Evolutionary conservation across 495 filamentous ascomycete species (phyloP).

Genomic region (Trichoderma orchidacearum): DNA sequence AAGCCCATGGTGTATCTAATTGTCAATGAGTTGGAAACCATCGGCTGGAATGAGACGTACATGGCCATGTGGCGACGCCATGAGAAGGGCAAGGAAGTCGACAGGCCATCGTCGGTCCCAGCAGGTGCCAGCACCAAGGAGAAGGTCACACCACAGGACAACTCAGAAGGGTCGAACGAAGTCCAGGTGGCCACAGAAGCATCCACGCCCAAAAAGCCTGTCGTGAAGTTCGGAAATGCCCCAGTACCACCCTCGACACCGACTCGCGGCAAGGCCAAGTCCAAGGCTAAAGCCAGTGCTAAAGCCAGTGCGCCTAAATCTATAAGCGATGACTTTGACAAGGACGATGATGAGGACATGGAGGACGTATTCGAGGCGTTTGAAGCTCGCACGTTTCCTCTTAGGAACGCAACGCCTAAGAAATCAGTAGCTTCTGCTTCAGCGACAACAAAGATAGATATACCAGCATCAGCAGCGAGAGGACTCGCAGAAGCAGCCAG

Average conservation of each 20-base stretch:
- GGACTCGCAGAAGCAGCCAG: neutral
- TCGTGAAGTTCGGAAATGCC: neutral
- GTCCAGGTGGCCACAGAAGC: neutral
- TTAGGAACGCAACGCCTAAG: neutral
- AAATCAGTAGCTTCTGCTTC: constrained; percentile 4
- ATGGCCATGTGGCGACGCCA: constrained; percentile 9
- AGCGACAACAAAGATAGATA: too few relatives aligned
- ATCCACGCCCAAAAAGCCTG: neutral
- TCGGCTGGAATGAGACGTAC: constrained; percentile 25
- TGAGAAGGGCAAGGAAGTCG: constrained; percentile 1
- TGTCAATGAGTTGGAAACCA: constrained; percentile 21
- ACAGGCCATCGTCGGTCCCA: neutral
- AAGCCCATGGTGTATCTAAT: constrained; percentile 18
- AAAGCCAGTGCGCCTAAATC: neutral
- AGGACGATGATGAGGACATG: constrained; percentile 5
- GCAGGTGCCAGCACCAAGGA: neutral
- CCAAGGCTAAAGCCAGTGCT: neutral
- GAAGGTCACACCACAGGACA: neutral
- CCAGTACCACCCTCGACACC: neutral
- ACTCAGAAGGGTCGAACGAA: neutral
- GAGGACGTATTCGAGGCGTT: constrained; percentile 16
- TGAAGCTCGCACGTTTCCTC: neutral
- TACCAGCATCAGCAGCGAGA: too few relatives aligned
- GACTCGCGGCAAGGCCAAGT: neutral
- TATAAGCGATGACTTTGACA: neutral